Conservation (phyloP, 768 basidiomycete species). For the Boletus rufocinnamomeus region DNA sequence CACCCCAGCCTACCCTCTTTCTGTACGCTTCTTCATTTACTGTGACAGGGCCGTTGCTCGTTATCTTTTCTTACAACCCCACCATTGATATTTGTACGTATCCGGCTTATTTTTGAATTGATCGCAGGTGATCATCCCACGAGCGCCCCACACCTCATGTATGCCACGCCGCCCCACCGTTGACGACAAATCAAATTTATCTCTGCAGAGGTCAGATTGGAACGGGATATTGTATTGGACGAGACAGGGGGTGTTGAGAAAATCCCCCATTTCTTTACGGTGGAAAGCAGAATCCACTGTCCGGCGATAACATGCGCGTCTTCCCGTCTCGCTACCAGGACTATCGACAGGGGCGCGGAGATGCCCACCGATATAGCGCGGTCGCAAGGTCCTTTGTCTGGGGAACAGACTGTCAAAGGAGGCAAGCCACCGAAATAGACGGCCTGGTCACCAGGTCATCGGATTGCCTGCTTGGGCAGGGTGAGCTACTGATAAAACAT, state of each 20-base stretch:
- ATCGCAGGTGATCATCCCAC: neutral
- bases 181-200: neutral
- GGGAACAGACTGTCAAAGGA: neutral
- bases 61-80: neutral
- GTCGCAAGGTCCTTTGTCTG: neutral
- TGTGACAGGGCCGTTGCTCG: neutral
- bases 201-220: neutral
- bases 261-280: neutral
- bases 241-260: neutral
- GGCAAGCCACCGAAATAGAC: neutral
- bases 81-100: neutral
- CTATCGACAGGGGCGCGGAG: neutral
- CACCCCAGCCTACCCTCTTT: neutral
- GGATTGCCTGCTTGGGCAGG: neutral
- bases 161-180: neutral
- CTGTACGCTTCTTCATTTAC: neutral
- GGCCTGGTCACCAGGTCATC: neutral
- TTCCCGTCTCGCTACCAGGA: neutral
- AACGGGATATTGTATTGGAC: neutral
- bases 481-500: neutral
- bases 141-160: no score
- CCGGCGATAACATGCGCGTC: neutral
- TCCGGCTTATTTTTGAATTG: constrained; percentile 6
- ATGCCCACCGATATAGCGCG: neutral
- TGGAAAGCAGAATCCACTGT: neutral